Base-by-base conservation (phyloP, 2,329 filamentous ascomycete genomes). In the Raffaelea deltoideospora region DNA sequence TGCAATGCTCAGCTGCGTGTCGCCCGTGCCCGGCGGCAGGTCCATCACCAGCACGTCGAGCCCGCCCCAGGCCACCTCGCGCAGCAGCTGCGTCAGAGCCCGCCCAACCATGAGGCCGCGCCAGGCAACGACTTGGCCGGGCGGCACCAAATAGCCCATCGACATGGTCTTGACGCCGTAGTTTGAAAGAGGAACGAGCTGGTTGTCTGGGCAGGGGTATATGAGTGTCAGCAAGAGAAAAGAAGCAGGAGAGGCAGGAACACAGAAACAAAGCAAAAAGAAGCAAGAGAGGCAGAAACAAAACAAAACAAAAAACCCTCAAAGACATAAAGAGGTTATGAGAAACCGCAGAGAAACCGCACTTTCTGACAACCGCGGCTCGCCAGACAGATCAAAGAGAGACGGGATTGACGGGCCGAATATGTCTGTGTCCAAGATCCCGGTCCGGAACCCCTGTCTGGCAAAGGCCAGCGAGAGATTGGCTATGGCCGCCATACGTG, bases 101-200 rank as follows among this genome's bases (percentile, higher is more conserved):
- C 96, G 98, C 69, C 93, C 92, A 13, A 96, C 83, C 87, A 98
- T 95, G 3, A 94, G 70, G 0, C 90, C 90, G 35, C 90, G 76
- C 90, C 90, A 98, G 23, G 90, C 87, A 14, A 98, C 80, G 0
- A 87, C 84, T 5, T 83, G 80, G 10, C 76, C 69, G 45, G 85
- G 78, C 17, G 72, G 73, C 1, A 94, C 76, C 1, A 98, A 69
- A 46, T 94, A 96, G 34, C 90, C 90, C 83, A 98, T 96, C 0
- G 87, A 95, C 90, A 98, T 98, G 37, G 86, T 92, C 58, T 92
- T 92, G 39, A 98, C 71, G 29, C 90, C 90, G 61, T 96, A 96
- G 53, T 93, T 94, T 18, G 82, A 86, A 19, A 98, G 61, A 0
- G 90, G 90, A 2, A 96, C 51, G 4, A 98, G 69, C 49, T 86